Base-by-base conservation (phyloP, 306 rosid species). In the Carpinus viminea region DNA sequence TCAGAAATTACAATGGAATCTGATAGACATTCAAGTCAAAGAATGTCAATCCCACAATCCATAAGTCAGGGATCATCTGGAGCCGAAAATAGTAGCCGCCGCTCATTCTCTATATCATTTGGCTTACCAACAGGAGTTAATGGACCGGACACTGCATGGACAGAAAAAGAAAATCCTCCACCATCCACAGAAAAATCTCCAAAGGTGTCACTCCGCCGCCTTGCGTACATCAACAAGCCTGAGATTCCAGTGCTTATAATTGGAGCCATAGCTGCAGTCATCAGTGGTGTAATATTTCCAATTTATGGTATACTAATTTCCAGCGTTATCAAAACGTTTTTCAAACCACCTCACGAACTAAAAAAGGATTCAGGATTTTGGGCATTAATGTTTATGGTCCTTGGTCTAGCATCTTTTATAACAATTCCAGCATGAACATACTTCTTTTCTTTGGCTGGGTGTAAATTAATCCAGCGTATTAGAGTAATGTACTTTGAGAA, bases 361-460 rank as follows among this genome's bases (percentile, higher is more conserved):
- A 66, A 66, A 66, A 66, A 66, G 43, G 72, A 66, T 66, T 66
- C 72, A 18, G 9, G 18, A 41, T 66, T 66, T 66, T 66, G 51
- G 85, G 69, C 85, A 41, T 15, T 82, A 46, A 74, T 85, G 8
- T 88, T 83, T 78, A 77, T 84, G 70, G 74, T 54, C 47, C 68
- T 87, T 45, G 91, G 79, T 20, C 84, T 80, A 66, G 78, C 73
- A 34, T 82, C 87, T 24, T 56, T 90, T 1, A 18, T 90, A 7
- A 50, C 55, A 6, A 60, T 43, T 74, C 91, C 93, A 71, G 62
- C 70, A 34, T 72, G 83, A 61, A 77, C 75, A 80, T 89, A 85
- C 87, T 48, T 89, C 36, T 89, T 89, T 73, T 84, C 84, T 26
- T 83, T 89, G 43, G 88, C 88, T 77, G 91, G 91, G 17, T 72